Conservation (phyloP, 345 rosid species). For the Aurinia saxatilis region DNA sequence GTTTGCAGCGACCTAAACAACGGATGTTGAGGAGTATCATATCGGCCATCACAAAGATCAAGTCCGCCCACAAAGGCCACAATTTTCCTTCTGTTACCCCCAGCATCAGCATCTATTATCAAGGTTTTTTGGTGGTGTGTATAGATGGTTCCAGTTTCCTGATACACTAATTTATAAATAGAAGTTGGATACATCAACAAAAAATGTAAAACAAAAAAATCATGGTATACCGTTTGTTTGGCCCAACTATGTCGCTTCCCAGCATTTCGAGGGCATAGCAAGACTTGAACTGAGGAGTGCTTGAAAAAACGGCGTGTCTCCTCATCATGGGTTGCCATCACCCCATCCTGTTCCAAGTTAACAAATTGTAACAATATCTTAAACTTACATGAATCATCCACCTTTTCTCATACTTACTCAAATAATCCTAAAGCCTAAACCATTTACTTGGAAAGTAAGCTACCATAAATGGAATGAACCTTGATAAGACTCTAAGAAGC, state of each 20-base stretch:
- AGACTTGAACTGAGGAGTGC: constrained; percentile 85
- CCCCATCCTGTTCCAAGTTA: constrained; percentile 58
- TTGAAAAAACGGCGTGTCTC: constrained; percentile 93
- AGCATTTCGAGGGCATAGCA: constrained; percentile 88
- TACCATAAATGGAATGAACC: neutral
- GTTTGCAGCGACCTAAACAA: constrained; percentile 65
- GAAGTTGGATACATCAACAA: neutral
- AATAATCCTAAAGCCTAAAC: neutral
- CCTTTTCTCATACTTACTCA: neutral
- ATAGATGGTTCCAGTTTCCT: constrained; percentile 92
- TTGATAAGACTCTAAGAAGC: too few relatives aligned
- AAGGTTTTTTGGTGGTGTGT: constrained; percentile 96
- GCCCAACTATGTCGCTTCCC: constrained; percentile 91
- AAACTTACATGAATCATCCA: neutral
- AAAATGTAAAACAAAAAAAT: neutral
- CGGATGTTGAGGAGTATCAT: constrained; percentile 81
- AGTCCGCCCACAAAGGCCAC: constrained; percentile 95
- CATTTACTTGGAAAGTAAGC: neutral
- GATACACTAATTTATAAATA: constrained; percentile 13
- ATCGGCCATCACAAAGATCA: constrained; percentile 92
- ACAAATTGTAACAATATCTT: neutral
- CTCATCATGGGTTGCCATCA: constrained; percentile 96
- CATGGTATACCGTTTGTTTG: constrained; percentile 60
- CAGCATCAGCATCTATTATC: constrained; percentile 92
- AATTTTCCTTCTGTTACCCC: constrained; percentile 62